Base-by-base conservation (phyloP, 805 yeast species). In the Yarrowia hollandica region DNA sequence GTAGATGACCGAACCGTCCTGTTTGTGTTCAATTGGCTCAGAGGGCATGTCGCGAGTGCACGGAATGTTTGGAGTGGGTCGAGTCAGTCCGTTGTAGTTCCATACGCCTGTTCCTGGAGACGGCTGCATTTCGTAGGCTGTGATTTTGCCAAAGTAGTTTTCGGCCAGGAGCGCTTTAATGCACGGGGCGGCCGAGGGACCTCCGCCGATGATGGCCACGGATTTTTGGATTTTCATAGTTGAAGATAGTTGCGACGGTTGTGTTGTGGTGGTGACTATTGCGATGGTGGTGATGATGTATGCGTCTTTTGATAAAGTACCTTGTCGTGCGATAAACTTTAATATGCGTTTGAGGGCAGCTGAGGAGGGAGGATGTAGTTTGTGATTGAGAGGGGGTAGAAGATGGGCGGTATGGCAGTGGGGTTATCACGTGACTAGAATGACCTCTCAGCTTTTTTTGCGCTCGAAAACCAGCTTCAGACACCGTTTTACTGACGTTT, bases 161-260 rank as follows among this genome's bases (percentile, higher is more conserved):
- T 84, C 90, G 9, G 75, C 78, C 7, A 79, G 63, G 10, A 88
- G 73, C 0, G 90, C 88, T 60, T 83, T 81, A 0, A 88, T 82
- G 3, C 80, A 73, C 0, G 84, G 88, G 18, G 85, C 71, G 0
- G 92, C 95, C 41, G 82, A 77, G 0, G 94, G 91, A 0, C 95
- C 96, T 2, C 82, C 90, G 1, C 96, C 96, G 21, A 88, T 77
- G 8, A 88, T 79, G 0, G 89, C 90, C 3, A 87, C 75, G 5
- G 39, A 22, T 11, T 41, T 41, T 4, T 9, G 18, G n/a, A 5
- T 19, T 2, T 21, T 21, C 39, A 46, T 48, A n/a, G 44, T 3
- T 26, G 7, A 26, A 26, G n/a, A n/a, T n/a, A n/a, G n/a, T n/a
- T n/a, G n/a, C n/a, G n/a, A n/a, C n/a, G n/a, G n/a, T n/a, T n/a